Base-by-base conservation (phyloP, 2,329 filamentous ascomycete genomes). In the Pseudogymnoascus sp. region DNA sequence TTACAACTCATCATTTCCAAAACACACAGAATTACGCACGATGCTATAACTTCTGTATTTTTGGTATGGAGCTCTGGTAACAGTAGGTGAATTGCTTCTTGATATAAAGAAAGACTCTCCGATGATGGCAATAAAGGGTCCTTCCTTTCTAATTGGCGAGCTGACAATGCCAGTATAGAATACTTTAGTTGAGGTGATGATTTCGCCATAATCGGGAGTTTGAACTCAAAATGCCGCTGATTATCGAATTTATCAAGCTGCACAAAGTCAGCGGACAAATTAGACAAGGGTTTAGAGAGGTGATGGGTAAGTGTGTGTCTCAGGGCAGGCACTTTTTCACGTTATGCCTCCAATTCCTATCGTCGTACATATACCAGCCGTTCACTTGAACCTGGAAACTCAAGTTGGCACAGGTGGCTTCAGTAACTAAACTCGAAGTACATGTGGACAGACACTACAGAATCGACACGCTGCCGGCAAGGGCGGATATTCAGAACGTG, bases 231-330 rank as follows among this genome's bases (percentile, higher is more conserved):
- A 29, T 80, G 76, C 1, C 76, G 72, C 58, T 78, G 72, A 31
- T 74, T 74, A 65, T 83, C 81, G 60, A 83, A 82, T 72, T 81
- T 83, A 63, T 83, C 80, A 1, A 82, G 75, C 79, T 74, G 60
- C 43, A 26, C 16, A 31, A 38, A 29, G 26, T 29, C 1, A 11
- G 61, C 67, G 37, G 33, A 21, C 4, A 41, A 21, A 19, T 21
- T 14, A 35, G 33, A 35, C 33, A 5, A 3, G 12, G 10, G 4
- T 35, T 35, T 35, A 35, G 33, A 14, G 33, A 14, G 2, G 33
- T 11, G 33, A 12, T 35, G 33, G 33, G 10, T 35, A 12, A 35
- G 33, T 35, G 33, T 35, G 33, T 35, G 33, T 35, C 33, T 35
- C 33, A 35, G 33, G 33, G 33, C 33, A 35, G 33, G 11, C 4